Conservation (phyloP, 805 yeast species). For the Ogataea pini region DNA sequence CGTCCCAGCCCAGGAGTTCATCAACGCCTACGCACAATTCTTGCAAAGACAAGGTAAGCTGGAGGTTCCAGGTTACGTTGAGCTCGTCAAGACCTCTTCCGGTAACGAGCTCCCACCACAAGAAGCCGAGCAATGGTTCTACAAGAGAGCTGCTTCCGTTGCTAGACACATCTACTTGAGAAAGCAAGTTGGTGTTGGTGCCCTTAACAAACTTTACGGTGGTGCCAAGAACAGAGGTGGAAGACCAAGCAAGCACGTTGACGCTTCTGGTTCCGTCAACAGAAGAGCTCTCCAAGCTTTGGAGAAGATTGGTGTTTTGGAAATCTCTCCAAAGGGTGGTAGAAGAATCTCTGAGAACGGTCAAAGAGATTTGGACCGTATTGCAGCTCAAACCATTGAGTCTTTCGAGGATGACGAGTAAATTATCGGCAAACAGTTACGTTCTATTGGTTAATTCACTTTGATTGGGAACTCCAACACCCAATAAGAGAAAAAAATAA, state of each 20-base stretch:
- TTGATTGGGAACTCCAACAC: not conserved
- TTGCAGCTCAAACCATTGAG: conserved; percentile 98
- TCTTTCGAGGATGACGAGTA: conserved; percentile 66
- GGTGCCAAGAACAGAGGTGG: conserved; percentile 98
- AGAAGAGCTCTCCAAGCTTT: conserved; percentile 97
- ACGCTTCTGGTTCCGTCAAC: conserved; percentile 99
- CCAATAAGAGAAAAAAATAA: conserved; percentile 5
- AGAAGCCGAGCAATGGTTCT: conserved; percentile 99
- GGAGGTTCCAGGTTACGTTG: conserved; percentile 99
- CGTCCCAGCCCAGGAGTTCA: conserved; percentile 99
- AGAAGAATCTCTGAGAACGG: conserved; percentile 99
- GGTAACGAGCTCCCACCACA: conserved; percentile 99
- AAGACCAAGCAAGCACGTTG: conserved; percentile 98
- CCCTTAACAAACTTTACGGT: conserved; percentile 98
- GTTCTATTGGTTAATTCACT: conserved; percentile 10
- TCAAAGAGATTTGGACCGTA: conserved; percentile 99
- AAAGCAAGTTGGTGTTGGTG: conserved; percentile 99
- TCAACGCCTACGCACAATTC: conserved; percentile 99
- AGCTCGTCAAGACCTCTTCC: conserved; percentile 97
- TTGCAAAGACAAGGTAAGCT: conserved; percentile 99
- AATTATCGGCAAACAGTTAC: conserved; percentile 24
- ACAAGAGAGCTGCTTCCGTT: conserved; percentile 99
- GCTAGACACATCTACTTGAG: conserved; percentile 99
- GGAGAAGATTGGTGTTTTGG: conserved; percentile 97
- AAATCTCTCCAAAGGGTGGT: conserved; percentile 97